A percentile compares a stretch with the other conserved stretches of the same genome.
Evolutionary conservation across 345 rosid genomes (phyloP).

Genomic region (Schrenkiella parvula): DNA sequence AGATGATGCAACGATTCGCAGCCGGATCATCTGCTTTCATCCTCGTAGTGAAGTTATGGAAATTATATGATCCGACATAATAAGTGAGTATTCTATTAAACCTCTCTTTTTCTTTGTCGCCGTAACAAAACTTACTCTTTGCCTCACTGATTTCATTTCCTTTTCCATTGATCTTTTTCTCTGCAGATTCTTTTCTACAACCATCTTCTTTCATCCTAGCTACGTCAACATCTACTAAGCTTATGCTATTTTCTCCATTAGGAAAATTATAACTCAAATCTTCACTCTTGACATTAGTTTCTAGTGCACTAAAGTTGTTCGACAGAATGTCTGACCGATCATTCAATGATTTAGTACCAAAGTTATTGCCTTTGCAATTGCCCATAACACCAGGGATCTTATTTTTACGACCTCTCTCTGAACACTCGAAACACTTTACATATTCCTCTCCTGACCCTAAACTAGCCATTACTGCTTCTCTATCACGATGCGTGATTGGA

Average conservation of each 20-base stretch:
- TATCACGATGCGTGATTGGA: slow-evolving; percentile 59
- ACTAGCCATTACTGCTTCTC: slow-evolving; percentile 76
- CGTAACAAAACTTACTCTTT: slow-evolving; percentile 45
- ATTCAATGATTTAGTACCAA: slow-evolving; percentile 4
- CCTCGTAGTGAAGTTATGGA: slow-evolving; percentile 91
- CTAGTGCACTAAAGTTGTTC: slow-evolving; percentile 20
- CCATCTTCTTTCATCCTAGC: not conserved
- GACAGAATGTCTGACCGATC: slow-evolving; percentile 34
- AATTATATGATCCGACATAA: slow-evolving; percentile 87
- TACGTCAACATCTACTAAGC: slow-evolving; percentile 9
- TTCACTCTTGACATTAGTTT: slow-evolving; percentile 15
- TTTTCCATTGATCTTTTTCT: slow-evolving; percentile 16
- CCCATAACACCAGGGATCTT: slow-evolving; percentile 54
- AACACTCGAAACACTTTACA: slow-evolving; percentile 76
- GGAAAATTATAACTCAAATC: slow-evolving; percentile 3
- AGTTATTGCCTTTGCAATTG: slow-evolving; percentile 25
- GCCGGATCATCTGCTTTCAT: slow-evolving; percentile 79
- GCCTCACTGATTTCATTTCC: not conserved
- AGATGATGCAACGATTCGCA: slow-evolving; percentile 61
- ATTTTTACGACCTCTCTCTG: slow-evolving; percentile 86
- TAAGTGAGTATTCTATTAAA: slow-evolving; percentile 63
- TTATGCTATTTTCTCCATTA: not conserved
- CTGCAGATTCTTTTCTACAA: not conserved
- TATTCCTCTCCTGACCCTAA: slow-evolving; percentile 63
- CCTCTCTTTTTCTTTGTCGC: slow-evolving; percentile 62